Percentiles rank a stretch among this genome's conserved stretches.
These are phyloP conservation scores for Aspergillus sp. DNA, from an alignment of 2,329 filamentous ascomycete genomes.

Conservation along the genomic window DNA sequence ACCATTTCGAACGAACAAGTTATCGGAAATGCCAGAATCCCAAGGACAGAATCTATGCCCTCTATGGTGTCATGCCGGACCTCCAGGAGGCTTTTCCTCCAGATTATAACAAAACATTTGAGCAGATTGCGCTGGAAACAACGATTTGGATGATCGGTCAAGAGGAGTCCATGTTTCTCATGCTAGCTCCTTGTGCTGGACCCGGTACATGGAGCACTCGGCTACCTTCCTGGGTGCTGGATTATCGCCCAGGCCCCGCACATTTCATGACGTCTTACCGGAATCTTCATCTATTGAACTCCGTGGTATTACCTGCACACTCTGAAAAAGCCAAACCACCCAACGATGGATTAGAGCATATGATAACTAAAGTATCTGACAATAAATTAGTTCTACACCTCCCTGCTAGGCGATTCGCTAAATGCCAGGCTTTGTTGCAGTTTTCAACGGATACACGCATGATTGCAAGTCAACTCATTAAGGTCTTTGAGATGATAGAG, in stretches of 20 bases:
- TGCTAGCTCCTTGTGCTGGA: not conserved
- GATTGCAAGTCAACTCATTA: not conserved
- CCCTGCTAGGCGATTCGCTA: not conserved
- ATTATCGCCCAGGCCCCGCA: not conserved
- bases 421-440: not conserved
- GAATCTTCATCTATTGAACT: too few species aligned
- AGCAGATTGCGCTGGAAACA: not conserved
- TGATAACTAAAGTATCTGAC: not conserved
- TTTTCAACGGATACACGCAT: not conserved
- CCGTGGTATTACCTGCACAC: too few species aligned
- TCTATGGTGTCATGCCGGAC: not conserved
- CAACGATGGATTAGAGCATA: too few species aligned
- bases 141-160: not conserved
- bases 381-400: not conserved
- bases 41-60: not conserved
- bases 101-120: not conserved
- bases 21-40: not conserved
- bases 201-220: rapidly evolving
- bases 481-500: not conserved
- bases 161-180: rapidly evolving
- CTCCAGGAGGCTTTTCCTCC: not conserved
- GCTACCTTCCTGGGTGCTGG: not conserved
- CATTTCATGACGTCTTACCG: not conserved
- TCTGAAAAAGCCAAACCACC: too few species aligned
- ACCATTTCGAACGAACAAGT: too few species aligned